These are phyloP conservation scores for Penicillium simplicissimum DNA, from an alignment of 495 filamentous ascomycete species.

Conservation along the genomic window DNA sequence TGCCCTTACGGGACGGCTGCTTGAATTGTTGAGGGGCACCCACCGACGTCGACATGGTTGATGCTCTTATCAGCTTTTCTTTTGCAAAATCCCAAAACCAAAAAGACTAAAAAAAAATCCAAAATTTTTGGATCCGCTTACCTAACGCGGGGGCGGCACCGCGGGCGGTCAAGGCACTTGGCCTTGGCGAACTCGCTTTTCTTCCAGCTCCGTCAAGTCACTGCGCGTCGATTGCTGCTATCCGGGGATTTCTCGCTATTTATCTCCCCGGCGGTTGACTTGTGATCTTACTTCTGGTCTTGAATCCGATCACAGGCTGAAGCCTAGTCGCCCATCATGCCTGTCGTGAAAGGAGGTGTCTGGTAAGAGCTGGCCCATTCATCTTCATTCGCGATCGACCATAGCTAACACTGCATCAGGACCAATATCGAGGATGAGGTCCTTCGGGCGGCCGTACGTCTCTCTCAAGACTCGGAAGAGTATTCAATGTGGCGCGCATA, in stretches of 20 bases:
- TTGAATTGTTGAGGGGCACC: constrained; percentile 61
- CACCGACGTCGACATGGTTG: constrained; percentile 39
- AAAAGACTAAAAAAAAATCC: constrained; percentile 23
- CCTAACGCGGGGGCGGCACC: constrained; percentile 36
- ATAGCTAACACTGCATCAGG: constrained; percentile 39
- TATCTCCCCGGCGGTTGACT: constrained; percentile 17
- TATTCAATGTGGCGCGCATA: not conserved
- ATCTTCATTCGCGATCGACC: constrained; percentile 8
- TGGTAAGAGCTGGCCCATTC: constrained; percentile 63
- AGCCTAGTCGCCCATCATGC: constrained; percentile 58
- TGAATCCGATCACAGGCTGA: constrained; percentile 3
- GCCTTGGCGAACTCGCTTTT: constrained; percentile 26
- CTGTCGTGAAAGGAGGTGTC: constrained; percentile 96
- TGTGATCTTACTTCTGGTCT: constrained; percentile 2
- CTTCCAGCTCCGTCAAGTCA: constrained; percentile 21
- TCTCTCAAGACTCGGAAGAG: not conserved
- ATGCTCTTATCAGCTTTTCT: constrained; percentile 32
- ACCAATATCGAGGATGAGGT: constrained; percentile 90
- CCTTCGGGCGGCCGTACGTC: constrained; percentile 75
- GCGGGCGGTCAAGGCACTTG: constrained; percentile 25
- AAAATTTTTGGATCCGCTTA: constrained; percentile 41
- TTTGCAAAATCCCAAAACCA: constrained; percentile 16
- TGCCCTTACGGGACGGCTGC: constrained; percentile 93
- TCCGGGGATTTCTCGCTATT: constrained; percentile 18
- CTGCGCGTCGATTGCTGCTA: constrained; percentile 21